Evolutionary conservation across 2,329 filamentous ascomycete species (phyloP).

Genomic region (Fusarium sublunatum): DNA sequence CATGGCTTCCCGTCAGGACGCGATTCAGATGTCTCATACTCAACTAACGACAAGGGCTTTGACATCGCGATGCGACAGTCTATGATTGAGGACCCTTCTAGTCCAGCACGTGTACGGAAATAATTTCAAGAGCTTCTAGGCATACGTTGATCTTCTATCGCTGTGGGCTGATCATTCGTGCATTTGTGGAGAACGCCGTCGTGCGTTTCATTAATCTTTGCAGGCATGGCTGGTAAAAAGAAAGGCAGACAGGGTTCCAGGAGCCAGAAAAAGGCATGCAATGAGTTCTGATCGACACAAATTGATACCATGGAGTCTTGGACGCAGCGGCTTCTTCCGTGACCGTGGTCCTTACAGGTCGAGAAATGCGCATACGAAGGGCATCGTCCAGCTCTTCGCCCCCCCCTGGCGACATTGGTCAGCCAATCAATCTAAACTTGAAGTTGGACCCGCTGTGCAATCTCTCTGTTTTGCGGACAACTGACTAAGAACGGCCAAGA

Average conservation of each 20-base stretch:
- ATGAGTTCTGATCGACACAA: neutral
- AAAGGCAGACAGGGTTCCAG: neutral
- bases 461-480: slow-evolving; percentile 2
- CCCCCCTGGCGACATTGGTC: neutral
- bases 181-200: neutral
- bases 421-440: neutral
- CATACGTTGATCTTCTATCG: neutral
- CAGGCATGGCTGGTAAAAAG: neutral
- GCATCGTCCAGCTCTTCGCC: neutral
- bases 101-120: slow-evolving; percentile 3
- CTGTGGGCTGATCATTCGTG: neutral
- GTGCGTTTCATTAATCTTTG: neutral
- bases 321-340: neutral
- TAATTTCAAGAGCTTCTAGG: slow-evolving; percentile 9
- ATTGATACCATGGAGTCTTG: neutral
- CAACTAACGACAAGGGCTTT: slow-evolving; percentile 7
- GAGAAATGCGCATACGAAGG: neutral
- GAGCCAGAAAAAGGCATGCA: neutral
- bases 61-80: slow-evolving; percentile 10
- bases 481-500: neutral
- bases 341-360: neutral
- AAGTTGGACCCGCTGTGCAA: neutral
- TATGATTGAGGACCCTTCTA: slow-evolving; percentile 7
- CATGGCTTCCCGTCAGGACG: slow-evolving; percentile 11
- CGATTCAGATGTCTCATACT: slow-evolving; percentile 13